Evolutionary conservation across 139 green algal species (phyloP), one percentile per base, ranked within the genome.

Genomic region (Medakamo hakoo): DNA sequence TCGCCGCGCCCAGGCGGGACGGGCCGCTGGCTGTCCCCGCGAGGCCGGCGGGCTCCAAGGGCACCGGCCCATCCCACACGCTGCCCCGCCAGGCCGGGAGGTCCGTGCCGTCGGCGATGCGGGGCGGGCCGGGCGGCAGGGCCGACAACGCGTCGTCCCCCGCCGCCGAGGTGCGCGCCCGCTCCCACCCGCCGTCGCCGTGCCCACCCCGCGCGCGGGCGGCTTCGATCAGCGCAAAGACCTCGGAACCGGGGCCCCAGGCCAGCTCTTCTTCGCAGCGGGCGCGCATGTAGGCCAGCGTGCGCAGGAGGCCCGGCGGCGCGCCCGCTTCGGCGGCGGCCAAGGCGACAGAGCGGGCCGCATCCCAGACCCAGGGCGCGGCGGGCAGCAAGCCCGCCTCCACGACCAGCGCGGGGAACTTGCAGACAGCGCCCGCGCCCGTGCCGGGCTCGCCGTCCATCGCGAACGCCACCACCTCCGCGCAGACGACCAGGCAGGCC

Each of bases 251-350:
- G 4, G 28, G 57, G 16, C 40, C 25, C 55, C 61, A 69, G 20
- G 60, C 64, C n/a, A 71, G 27, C 27, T 70, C 27, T 27, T 74
- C 69, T 20, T 30, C 49, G 3, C 70, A 58, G 18, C 49, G 59
- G 3, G 68, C 29, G 4, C 56, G 31, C 32, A 67, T 61, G 27
- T 61, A 64, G 18, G 28, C 29, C 55, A 70, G 28, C 27, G 16
- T 21, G 14, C 26, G 27, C 58, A 62, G 30, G 3, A 24, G 26
- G 3, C 4, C 5, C 19, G 58, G 27, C 4, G 3, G 27, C 5
- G 24, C 27, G 4, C 1, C 58, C 4, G 30, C 4, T 25, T 25
- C 16, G 3, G 24, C 59, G 27, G 59, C 29, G 4, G 59, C 30
- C 24, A 25, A 49, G 30, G 30, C 56, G 57, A 0, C 30, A 4